phyloP scores from a whole-genome alignment of 352 stramenopile genomes.

The Pythium angustatum region DNA sequence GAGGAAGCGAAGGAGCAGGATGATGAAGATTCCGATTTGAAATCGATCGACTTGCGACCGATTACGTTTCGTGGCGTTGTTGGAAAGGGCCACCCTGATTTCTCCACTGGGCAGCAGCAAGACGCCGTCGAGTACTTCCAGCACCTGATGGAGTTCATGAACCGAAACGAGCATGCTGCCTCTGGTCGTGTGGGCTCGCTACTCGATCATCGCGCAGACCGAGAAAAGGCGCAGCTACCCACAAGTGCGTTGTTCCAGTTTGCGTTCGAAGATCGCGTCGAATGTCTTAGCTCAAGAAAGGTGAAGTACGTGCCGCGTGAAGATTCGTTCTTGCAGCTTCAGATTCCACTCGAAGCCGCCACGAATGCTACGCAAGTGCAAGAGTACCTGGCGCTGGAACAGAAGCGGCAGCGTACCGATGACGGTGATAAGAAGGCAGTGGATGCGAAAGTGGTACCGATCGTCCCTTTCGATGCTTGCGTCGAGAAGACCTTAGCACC shows the following conservation, averaged over 20 bases:
- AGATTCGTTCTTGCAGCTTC: constrained; percentile 80
- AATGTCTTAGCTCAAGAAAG: constrained; percentile 71
- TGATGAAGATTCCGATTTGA: constrained; percentile 31
- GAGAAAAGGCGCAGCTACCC: constrained; percentile 40
- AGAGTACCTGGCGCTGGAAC: constrained; percentile 83
- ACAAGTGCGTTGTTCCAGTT: constrained; percentile 94
- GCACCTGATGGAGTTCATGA: constrained; percentile 94
- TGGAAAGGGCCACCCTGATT: constrained; percentile 95
- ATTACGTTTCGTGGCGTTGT: constrained; percentile 95
- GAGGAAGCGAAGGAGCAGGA: constrained; percentile 22
- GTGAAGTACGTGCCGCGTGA: constrained; percentile 88
- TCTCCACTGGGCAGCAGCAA: constrained; percentile 97
- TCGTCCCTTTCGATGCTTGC: constrained; percentile 94
- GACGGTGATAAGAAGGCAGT: constrained; percentile 40
- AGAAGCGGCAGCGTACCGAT: constrained; percentile 88
- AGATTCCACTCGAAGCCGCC: constrained; percentile 87
- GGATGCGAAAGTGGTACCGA: constrained; percentile 87
- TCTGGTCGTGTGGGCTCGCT: constrained; percentile 52
- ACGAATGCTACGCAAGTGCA: constrained; percentile 85
- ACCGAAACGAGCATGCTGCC: constrained; percentile 73
- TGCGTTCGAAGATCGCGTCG: constrained; percentile 80
- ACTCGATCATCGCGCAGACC: constrained; percentile 30
- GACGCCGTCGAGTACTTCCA: constrained; percentile 98
- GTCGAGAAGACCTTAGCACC: constrained; percentile 91
- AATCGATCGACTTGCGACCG: constrained; percentile 55